Base-by-base conservation (phyloP, 1,139 yeast species). In the Debaryomyces udenii region DNA sequence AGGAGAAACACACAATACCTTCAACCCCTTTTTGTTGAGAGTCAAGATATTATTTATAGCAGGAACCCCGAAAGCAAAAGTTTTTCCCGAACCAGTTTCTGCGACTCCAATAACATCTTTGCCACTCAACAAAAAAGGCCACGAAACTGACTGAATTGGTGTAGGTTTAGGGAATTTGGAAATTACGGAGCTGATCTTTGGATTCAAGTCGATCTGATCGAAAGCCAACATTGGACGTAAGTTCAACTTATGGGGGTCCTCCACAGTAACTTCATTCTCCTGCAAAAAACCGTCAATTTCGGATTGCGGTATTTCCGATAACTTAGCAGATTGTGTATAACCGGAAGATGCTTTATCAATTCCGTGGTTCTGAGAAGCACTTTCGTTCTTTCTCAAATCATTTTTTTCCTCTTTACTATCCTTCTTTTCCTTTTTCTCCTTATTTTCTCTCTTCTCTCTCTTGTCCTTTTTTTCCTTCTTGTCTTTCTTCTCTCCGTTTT, bases 41-140 rank as follows among this genome's bases (percentile, higher is more conserved):
- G 70, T 64, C 42, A 75, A 62, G 48, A 90, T 69, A 50, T 82
- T 82, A 61, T 89, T 78, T 44, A 93, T 78, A n/a, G 97, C 97
- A 33, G 99, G 99, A 14, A 93, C 95, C 57, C 98, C 96, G 62
- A 93, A 93, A 1, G 98, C 98, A 66, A 91, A 84, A 0, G 99
- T 93, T 65, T 93, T 93, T 57, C 99, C 99, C 0, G 96, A 89
- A 35, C 99, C 99, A 9, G 99, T 93, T 68, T 93, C 98, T 22
- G 99, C 99, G 47, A 94, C 97, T 59, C 99, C 99, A 49, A 93
- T 81, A 28, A 91, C 96, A 61, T 93, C 99, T 49, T 85, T 78
- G 14, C 87, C 86, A 26, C 81, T 68, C 40, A 93, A 70, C 40
- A 94, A 69, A 58, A 81, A 90, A 49, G 99, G 99, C 99, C 99